A percentile compares a stretch with the other conserved stretches of the same genome.
phyloP scores from a whole-genome alignment of 2,329 filamentous ascomycete species.

The Colletotrichum sp. region DNA sequence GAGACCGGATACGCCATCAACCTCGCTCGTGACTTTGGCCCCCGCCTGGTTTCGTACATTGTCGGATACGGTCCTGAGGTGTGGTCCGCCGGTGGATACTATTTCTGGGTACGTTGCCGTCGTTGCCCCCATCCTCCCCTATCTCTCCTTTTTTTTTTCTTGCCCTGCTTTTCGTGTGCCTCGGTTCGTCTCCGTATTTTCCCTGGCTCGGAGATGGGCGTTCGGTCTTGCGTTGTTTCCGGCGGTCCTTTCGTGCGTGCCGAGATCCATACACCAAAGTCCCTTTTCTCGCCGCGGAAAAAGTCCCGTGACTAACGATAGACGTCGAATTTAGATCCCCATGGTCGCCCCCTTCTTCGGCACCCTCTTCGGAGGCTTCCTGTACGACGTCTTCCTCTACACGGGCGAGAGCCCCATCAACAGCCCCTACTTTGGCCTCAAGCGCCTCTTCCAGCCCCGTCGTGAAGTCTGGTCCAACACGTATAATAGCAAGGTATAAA shows the following conservation, averaged over 20 bases:
- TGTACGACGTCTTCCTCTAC: slow-evolving; percentile 74
- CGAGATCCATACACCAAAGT: background rate
- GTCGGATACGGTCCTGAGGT: slow-evolving; percentile 72
- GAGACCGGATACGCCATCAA: slow-evolving; percentile 81
- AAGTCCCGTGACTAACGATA: background rate
- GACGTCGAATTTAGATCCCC: slow-evolving; percentile 57
- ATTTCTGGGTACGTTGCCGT: slow-evolving; percentile 67
- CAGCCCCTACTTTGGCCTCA: slow-evolving; percentile 68
- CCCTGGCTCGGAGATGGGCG: background rate
- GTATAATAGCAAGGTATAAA: slow-evolving; percentile 7
- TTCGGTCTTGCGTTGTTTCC: background rate
- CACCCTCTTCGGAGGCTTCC: slow-evolving; percentile 65
- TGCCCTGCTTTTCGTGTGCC: background rate
- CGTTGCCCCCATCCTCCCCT: background rate
- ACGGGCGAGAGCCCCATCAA: slow-evolving; percentile 75
- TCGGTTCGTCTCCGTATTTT: background rate
- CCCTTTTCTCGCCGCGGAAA: background rate
- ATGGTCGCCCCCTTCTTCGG: slow-evolving; percentile 75
- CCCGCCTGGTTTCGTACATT: slow-evolving; percentile 69
- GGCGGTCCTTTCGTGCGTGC: background rate
- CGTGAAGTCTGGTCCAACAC: slow-evolving; percentile 35
- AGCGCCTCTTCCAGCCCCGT: slow-evolving; percentile 46
- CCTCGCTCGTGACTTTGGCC: slow-evolving; percentile 74
- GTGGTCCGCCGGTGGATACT: slow-evolving; percentile 71
- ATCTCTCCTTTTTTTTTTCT: background rate